Evolutionary conservation across 2,329 filamentous ascomycete species (phyloP).

Genomic region (Chrysoporthe cubensis): DNA sequence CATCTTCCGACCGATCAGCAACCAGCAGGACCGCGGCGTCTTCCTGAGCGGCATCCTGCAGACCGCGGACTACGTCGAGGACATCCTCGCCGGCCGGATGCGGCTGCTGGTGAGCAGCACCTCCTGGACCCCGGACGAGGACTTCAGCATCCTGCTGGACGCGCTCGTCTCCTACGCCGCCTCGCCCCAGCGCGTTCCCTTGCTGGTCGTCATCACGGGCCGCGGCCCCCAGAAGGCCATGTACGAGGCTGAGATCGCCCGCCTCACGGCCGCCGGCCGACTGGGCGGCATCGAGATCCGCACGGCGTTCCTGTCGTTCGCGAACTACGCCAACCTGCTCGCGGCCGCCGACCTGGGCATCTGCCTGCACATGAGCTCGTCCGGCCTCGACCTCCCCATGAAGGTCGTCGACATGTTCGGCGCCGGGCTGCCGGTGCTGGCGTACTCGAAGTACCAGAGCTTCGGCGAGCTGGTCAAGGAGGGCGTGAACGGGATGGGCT

Average conservation of each 20-base stretch:
- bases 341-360: slow-evolving; percentile 87
- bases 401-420: slow-evolving; percentile 99
- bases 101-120: slow-evolving; percentile 88
- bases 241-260: slow-evolving; percentile 70
- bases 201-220: slow-evolving; percentile 92
- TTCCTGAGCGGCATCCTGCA: slow-evolving; percentile 71
- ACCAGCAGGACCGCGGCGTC: slow-evolving; percentile 48
- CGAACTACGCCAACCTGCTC: slow-evolving; percentile 83
- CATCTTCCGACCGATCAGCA: slow-evolving; percentile 74
- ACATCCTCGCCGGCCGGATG: slow-evolving; percentile 61
- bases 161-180: slow-evolving; percentile 72
- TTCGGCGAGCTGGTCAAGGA: slow-evolving; percentile 91
- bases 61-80: slow-evolving; percentile 61
- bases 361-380: slow-evolving; percentile 89
- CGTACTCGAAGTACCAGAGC: slow-evolving; percentile 83
- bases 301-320: slow-evolving; percentile 83
- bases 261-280: slow-evolving; percentile 63
- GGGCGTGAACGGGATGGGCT: slow-evolving; percentile 83
- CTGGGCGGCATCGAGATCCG: slow-evolving; percentile 72
- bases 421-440: slow-evolving; percentile 85
- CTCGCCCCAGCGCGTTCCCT: slow-evolving; percentile 50
- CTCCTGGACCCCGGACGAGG: slow-evolving; percentile 96
- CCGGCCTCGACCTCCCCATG: slow-evolving; percentile 96
- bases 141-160: slow-evolving; percentile 85
- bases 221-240: slow-evolving; percentile 83